Evolutionary conservation across 1,284 basidiomycete genomes (phyloP).

Genomic region (Porodaedalea pini): DNA sequence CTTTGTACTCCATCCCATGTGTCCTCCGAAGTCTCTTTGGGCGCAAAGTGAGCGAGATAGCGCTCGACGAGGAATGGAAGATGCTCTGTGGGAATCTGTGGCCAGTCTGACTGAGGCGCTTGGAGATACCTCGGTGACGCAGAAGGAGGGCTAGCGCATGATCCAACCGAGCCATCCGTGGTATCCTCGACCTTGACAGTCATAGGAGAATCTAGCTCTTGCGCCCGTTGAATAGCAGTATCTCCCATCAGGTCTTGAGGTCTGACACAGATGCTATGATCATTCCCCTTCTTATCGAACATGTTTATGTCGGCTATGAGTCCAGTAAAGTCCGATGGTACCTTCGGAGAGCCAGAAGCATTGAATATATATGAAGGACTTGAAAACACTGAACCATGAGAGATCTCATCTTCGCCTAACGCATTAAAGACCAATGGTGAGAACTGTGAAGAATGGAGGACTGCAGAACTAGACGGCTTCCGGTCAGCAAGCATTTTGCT

Average conservation of each 20-base stretch:
- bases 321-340: not conserved
- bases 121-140: not conserved
- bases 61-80: conserved; percentile 25
- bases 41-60: conserved; percentile 1
- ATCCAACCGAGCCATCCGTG: conserved; percentile 13
- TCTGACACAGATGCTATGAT: conserved; percentile 37
- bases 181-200: conserved; percentile 1
- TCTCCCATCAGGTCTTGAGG: conserved; percentile 42
- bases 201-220: not conserved
- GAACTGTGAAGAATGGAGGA: not conserved
- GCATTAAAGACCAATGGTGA: not conserved
- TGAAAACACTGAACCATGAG: not conserved
- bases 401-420: not conserved
- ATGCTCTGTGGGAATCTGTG: not conserved
- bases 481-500: conserved; percentile 2
- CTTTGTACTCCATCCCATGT: not conserved
- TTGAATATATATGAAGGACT: not conserved
- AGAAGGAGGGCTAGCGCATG: not conserved
- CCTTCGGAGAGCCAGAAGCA: not conserved
- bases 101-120: not conserved
- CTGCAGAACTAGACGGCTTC: not conserved
- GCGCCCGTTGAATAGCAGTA: not conserved
- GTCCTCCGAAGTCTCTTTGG: not conserved
- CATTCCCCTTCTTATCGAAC: conserved; percentile 31
- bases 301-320: conserved; percentile 46